Evolutionary conservation across 495 filamentous ascomycete genomes (phyloP).

Genomic region (Aspergillus homomorphus): DNA sequence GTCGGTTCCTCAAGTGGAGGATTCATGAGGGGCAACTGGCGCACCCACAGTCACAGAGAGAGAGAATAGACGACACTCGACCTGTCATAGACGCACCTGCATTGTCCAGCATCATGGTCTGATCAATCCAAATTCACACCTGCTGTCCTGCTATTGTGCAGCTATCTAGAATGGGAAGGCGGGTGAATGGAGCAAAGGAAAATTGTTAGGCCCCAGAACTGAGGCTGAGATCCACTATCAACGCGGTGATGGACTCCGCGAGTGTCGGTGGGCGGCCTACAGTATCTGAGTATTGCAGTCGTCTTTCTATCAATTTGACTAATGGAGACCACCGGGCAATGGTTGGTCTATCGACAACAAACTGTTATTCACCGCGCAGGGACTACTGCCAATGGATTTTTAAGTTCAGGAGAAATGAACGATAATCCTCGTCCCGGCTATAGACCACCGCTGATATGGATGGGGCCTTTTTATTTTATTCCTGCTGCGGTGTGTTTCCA

Average conservation of each 20-base stretch:
- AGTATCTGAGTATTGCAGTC: background rate
- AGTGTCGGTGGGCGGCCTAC: background rate
- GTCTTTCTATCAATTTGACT: background rate
- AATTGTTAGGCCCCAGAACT: background rate
- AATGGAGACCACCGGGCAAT: background rate
- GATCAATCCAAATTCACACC: background rate
- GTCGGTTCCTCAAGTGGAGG: too few species aligned
- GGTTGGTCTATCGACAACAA: background rate
- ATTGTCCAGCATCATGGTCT: background rate
- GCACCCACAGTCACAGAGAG: too few species aligned
- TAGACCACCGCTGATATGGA: background rate
- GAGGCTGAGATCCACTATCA: conserved; percentile 3
- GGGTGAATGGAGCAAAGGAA: background rate
- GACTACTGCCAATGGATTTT: too few species aligned
- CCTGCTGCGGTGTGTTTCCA: background rate
- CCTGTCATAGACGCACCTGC: too few species aligned
- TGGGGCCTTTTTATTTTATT: background rate
- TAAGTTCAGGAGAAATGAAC: too few species aligned
- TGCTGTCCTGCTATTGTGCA: background rate
- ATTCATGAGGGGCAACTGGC: too few species aligned
- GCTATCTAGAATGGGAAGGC: background rate
- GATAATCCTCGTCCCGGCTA: background rate
- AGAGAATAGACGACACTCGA: too few species aligned
- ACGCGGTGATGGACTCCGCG: background rate
- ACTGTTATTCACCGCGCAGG: too few species aligned